phyloP scores from a whole-genome alignment of 768 basidiomycete genomes.

The Lentinula sp. region DNA sequence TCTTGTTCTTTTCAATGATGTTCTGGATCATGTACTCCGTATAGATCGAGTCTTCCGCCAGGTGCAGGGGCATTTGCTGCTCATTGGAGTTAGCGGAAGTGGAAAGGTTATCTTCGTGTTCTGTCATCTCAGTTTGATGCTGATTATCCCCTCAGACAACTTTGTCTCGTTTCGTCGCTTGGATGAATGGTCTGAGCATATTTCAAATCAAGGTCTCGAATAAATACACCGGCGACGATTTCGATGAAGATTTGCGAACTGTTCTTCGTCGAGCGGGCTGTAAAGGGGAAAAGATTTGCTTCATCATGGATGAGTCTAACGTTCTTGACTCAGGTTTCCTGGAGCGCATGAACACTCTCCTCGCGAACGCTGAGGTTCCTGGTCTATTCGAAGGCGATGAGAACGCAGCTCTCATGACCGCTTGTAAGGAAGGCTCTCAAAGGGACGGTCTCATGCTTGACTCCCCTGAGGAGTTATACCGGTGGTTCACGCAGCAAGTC shows the following conservation, averaged over 20 bases:
- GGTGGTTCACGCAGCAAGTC: conserved; percentile 98
- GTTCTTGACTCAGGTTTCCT: conserved; percentile 98
- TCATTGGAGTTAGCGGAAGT: conserved; percentile 97
- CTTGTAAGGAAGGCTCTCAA: conserved; percentile 99
- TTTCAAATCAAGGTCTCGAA: conserved; percentile 99
- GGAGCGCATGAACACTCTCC: conserved; percentile 98
- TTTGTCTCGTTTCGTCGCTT: conserved; percentile 95
- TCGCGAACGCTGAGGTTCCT: conserved; percentile 99
- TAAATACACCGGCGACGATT: conserved; percentile 97
- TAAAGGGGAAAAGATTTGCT: conserved; percentile 98
- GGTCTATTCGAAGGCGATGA: conserved; percentile 99
- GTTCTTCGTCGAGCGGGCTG: conserved; percentile 94
- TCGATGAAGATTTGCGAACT: conserved; percentile 93
- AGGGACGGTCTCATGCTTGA: conserved; percentile 97
- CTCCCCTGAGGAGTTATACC: conserved; percentile 94
- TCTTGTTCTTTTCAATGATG: conserved; percentile 97
- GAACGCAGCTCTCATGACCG: conserved; percentile 95
- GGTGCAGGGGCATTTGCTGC: conserved; percentile 90
- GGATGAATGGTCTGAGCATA: conserved; percentile 99
- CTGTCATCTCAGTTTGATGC: conserved; percentile 11
- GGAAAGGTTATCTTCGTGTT: conserved; percentile 69
- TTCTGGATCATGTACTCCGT: conserved; percentile 94
- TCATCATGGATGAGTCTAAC: conserved; percentile 99
- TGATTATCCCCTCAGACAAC: conserved; percentile 63
- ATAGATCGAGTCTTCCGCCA: conserved; percentile 99